Conservation (phyloP, 208 protist genomes). For the Trypanosoma rangeli region DNA sequence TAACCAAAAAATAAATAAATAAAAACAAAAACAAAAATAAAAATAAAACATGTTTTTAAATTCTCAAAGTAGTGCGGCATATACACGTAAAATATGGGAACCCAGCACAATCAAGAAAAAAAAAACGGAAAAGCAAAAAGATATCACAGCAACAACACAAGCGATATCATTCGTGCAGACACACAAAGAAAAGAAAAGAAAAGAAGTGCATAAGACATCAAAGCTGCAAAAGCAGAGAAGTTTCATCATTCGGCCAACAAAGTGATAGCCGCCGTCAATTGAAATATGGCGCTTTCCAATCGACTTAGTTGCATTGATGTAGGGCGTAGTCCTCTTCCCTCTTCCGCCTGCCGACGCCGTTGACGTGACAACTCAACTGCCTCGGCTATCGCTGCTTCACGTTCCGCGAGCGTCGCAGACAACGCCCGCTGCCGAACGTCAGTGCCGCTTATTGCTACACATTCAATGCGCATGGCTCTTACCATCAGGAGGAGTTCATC, state of each 20-base stretch:
- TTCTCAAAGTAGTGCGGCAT: background rate
- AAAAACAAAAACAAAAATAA: background rate
- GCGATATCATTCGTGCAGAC: background rate
- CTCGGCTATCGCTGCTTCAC: conserved; percentile 24
- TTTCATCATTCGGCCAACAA: conserved; percentile 1
- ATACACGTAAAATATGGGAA: background rate
- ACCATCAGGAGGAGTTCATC: conserved; percentile 27
- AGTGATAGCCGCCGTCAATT: conserved; percentile 16
- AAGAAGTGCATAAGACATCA: background rate
- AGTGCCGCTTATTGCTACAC: background rate
- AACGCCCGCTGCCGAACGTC: conserved; percentile 1
- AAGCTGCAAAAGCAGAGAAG: background rate
- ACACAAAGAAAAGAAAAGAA: background rate
- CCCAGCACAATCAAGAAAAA: background rate
- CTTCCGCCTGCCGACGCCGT: conserved; percentile 1
- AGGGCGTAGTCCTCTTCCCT: background rate
- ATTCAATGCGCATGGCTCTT: conserved; percentile 17
- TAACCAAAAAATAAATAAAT: too few relatives aligned
- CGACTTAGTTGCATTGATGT: background rate
- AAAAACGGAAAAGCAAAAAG: background rate
- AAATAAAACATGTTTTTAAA: background rate
- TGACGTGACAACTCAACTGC: conserved; percentile 20
- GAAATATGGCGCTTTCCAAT: conserved; percentile 23
- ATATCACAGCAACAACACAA: background rate
- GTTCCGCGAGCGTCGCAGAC: conserved; percentile 14